Conservation (phyloP, 306 rosid genomes). For the Trifolium dubium region DNA sequence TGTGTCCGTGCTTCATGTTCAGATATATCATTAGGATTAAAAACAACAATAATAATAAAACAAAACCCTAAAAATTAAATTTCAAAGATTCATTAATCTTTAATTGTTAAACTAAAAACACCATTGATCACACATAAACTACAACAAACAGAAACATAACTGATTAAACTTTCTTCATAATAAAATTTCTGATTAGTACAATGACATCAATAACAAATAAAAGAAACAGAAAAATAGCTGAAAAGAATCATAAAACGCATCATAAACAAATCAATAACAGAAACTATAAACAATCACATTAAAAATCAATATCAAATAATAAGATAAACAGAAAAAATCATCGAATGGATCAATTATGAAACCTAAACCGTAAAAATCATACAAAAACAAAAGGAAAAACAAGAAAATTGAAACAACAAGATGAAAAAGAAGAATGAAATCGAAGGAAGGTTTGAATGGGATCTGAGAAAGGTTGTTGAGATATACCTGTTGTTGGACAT, state of each 20-base stretch:
- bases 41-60: neutral
- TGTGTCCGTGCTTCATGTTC: too few relatives aligned
- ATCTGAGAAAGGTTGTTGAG: neutral
- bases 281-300: neutral
- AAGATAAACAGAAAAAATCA: neutral
- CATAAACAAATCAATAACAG: neutral
- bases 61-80: neutral
- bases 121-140: neutral
- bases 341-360: neutral
- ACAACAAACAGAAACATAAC: neutral
- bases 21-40: neutral
- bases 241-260: neutral
- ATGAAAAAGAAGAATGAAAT: neutral
- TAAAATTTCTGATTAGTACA: neutral
- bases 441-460: neutral
- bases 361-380: neutral
- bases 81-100: neutral
- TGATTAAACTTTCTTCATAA: neutral
- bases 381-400: neutral
- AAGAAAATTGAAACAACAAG: neutral
- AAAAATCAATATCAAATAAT: neutral
- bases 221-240: neutral
- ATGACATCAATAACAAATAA: neutral
- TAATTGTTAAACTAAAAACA: neutral
- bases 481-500: conserved; percentile 72